Conservation (phyloP, 805 yeast species). For the Brettanomyces nanus region DNA sequence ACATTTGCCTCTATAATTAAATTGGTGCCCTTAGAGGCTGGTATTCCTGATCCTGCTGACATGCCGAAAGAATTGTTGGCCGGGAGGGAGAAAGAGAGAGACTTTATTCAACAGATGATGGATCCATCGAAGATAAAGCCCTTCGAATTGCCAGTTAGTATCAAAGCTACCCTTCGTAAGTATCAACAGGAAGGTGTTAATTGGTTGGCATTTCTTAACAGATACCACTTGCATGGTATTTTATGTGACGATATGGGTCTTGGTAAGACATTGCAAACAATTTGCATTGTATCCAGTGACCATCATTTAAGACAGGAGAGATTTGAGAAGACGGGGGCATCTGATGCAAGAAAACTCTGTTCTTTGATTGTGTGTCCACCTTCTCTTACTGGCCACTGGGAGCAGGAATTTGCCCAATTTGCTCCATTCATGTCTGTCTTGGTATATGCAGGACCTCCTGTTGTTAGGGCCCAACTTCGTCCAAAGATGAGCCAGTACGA, state of each 20-base stretch:
- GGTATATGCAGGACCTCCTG: constrained; percentile 92
- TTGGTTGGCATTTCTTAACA: constrained; percentile 93
- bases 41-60: constrained; percentile 90
- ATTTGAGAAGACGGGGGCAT: constrained; percentile 47
- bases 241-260: constrained; percentile 99
- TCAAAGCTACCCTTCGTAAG: constrained; percentile 85
- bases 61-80: constrained; percentile 75
- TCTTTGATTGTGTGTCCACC: constrained; percentile 93
- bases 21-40: constrained; percentile 93
- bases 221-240: constrained; percentile 93
- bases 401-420: constrained; percentile 83
- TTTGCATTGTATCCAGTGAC: constrained; percentile 94
- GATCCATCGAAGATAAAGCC: constrained; percentile 87
- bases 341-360: constrained; percentile 69
- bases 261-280: constrained; percentile 94
- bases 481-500: constrained; percentile 51
- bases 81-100: constrained; percentile 91
- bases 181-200: constrained; percentile 98
- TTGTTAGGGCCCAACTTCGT: constrained; percentile 52
- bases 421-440: constrained; percentile 78
- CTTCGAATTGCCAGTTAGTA: constrained; percentile 81
- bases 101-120: constrained; percentile 95
- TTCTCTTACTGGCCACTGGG: constrained; percentile 98
- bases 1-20: constrained; percentile 95
- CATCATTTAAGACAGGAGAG: constrained; percentile 78